These are phyloP conservation scores for Sphaerosporella brunnea DNA, from an alignment of 495 filamentous ascomycete species.

Conservation along the genomic window DNA sequence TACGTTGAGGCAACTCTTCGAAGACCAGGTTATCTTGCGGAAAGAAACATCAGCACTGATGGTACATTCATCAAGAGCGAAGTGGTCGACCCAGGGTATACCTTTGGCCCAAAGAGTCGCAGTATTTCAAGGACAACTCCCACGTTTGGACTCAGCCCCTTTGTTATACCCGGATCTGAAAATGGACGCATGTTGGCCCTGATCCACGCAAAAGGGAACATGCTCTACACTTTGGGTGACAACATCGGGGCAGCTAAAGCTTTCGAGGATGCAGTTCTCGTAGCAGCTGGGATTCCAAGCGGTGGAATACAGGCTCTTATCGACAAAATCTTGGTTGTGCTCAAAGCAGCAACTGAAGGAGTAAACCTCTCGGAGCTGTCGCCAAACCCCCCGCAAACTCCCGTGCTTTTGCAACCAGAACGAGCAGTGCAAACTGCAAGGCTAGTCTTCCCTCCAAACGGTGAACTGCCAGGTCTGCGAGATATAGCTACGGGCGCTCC, in stretches of 20 bases:
- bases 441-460: conserved; percentile 57
- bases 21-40: conserved; percentile 24
- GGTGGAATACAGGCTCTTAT: conserved; percentile 67
- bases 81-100: conserved; percentile 31
- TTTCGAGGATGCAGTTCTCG: conserved; percentile 88
- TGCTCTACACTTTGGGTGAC: conserved; percentile 84
- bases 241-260: conserved; percentile 68
- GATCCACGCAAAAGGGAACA: conserved; percentile 93
- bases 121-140: conserved; percentile 9
- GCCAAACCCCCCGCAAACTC: conserved; percentile 31
- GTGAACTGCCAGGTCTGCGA: conserved; percentile 68
- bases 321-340: conserved; percentile 56
- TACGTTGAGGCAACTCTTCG: conserved; percentile 66
- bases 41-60: conserved; percentile 34
- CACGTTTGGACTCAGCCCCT: conserved; percentile 53
- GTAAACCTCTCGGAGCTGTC: conserved; percentile 19
- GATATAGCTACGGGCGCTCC: conserved; percentile 55
- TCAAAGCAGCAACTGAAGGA: conserved; percentile 33
- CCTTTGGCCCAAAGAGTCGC: conserved; percentile 17
- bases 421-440: conserved; percentile 67
- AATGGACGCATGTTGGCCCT: conserved; percentile 87
- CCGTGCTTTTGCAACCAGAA: conserved; percentile 67
- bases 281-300: conserved; percentile 56
- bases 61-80: conserved; percentile 26
- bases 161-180: conserved; percentile 67